Evolutionary conservation across 768 basidiomycete species (phyloP).

Genomic region (Sporobolomyces pararoseus): DNA sequence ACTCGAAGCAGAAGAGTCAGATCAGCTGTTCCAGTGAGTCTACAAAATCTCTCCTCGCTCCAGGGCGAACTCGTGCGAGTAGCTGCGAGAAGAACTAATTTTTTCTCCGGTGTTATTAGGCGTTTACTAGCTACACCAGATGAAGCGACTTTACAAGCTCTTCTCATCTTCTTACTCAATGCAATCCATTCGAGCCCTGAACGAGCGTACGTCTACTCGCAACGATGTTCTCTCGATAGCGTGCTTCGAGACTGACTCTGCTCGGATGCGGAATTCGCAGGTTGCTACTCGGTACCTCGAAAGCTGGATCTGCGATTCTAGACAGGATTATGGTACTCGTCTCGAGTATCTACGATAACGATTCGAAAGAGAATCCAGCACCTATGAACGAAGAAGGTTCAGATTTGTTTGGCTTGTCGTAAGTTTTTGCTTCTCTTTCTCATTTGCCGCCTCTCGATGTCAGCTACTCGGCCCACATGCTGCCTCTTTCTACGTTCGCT

Average conservation of each 20-base stretch:
- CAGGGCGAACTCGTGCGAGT: too few relatives aligned
- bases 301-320: constrained; percentile 12
- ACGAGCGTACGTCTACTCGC: constrained; percentile 6
- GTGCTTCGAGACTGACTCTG: not conserved
- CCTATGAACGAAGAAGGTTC: not conserved
- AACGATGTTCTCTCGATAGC: not conserved
- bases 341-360: constrained; percentile 10
- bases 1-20: not conserved
- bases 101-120: too few relatives aligned
- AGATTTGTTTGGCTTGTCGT: constrained; percentile 21
- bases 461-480: too few relatives aligned
- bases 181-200: constrained; percentile 5
- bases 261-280: not conserved
- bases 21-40: constrained; percentile 21
- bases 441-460: not conserved
- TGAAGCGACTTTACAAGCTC: constrained; percentile 21
- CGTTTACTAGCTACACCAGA: constrained; percentile 35
- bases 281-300: constrained; percentile 24
- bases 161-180: constrained; percentile 38
- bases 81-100: too few relatives aligned
- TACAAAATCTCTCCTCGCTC: too few relatives aligned
- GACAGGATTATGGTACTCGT: constrained; percentile 29
- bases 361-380: not conserved
- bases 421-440: not conserved
- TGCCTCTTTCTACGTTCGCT: too few relatives aligned